Evolutionary conservation across 176 grass and related monocot genomes (phyloP).

Genomic region (Oryza rufipogon): DNA sequence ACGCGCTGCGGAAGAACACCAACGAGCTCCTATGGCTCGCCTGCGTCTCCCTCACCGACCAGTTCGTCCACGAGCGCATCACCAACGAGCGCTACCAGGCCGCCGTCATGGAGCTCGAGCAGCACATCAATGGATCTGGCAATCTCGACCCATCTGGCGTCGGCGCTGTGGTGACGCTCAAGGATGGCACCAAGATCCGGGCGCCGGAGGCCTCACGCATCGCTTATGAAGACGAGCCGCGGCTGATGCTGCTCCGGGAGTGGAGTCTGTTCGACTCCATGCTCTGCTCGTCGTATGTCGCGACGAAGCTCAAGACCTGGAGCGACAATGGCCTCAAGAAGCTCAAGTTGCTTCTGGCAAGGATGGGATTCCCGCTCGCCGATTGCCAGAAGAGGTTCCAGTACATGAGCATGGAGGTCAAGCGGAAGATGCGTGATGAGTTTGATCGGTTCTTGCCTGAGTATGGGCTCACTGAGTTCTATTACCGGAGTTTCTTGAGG

Average conservation of each 20-base stretch:
- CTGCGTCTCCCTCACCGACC: conserved; percentile 82
- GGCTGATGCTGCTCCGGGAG: conserved; percentile 79
- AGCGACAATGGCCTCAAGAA: conserved; percentile 95
- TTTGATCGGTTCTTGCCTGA: conserved; percentile 85
- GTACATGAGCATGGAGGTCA: conserved; percentile 97
- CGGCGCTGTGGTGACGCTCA: conserved; percentile 65
- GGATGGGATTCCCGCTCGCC: conserved; percentile 83
- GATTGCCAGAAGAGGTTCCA: conserved; percentile 94
- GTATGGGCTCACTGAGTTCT: conserved; percentile 85
- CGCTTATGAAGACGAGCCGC: conserved; percentile 85
- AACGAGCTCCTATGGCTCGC: conserved; percentile 92
- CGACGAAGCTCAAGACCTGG: conserved; percentile 88
- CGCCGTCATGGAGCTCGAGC: conserved; percentile 87
- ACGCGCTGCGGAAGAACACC: conserved; percentile 72
- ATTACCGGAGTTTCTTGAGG: conserved; percentile 80
- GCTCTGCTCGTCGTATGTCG: conserved; percentile 88
- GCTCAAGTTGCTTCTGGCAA: conserved; percentile 81
- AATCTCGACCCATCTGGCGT: conserved; percentile 56
- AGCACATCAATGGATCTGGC: conserved; percentile 81
- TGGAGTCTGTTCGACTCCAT: conserved; percentile 94
- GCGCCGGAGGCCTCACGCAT: conserved; percentile 76
- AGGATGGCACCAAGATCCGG: conserved; percentile 84
- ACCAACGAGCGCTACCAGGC: conserved; percentile 90
- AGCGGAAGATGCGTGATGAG: conserved; percentile 84
- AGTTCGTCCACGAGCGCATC: conserved; percentile 91